Conservation (phyloP, 805 yeast species). For the Kluyveromyces dobzhanskii region DNA sequence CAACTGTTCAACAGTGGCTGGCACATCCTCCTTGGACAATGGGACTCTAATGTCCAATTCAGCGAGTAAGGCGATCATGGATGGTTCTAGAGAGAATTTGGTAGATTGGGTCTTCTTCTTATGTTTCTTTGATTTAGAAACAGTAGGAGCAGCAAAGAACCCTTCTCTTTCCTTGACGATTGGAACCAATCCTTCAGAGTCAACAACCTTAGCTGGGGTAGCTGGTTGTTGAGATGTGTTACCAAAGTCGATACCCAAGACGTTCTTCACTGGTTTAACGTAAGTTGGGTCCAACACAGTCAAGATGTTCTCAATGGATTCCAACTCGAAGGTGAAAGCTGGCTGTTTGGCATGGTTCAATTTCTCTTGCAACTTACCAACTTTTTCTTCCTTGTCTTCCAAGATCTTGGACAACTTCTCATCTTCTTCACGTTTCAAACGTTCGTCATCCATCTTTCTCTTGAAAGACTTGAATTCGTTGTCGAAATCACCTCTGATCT, state of each 20-base stretch:
- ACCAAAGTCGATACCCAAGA: slow-evolving; percentile 25
- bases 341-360: slow-evolving; percentile 70
- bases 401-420: slow-evolving; percentile 39
- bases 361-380: slow-evolving; percentile 58
- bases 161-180: slow-evolving; percentile 32
- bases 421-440: slow-evolving; percentile 54
- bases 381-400: slow-evolving; percentile 43
- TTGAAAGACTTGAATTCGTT: slow-evolving; percentile 66
- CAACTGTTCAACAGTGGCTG: slow-evolving; percentile 55
- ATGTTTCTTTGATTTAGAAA: slow-evolving; percentile 44
- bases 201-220: slow-evolving; percentile 55
- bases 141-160: slow-evolving; percentile 39
- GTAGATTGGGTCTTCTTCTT: slow-evolving; percentile 31
- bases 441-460: slow-evolving; percentile 61
- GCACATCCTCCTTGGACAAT: slow-evolving; percentile 60
- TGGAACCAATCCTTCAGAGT: slow-evolving; percentile 48
- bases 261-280: slow-evolving; percentile 44
- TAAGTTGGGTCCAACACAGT: slow-evolving; percentile 69
- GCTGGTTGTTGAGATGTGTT: slow-evolving; percentile 18
- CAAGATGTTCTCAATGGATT: slow-evolving; percentile 64
- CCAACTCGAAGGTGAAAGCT: slow-evolving; percentile 76
- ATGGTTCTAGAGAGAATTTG: slow-evolving; percentile 71
- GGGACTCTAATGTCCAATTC: slow-evolving; percentile 77
- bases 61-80: slow-evolving; percentile 65
- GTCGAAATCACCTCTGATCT: slow-evolving; percentile 66